These are phyloP conservation scores for Apiotrichum gamsii DNA, from an alignment of 1,284 basidiomycete genomes.

Conservation along the genomic window DNA sequence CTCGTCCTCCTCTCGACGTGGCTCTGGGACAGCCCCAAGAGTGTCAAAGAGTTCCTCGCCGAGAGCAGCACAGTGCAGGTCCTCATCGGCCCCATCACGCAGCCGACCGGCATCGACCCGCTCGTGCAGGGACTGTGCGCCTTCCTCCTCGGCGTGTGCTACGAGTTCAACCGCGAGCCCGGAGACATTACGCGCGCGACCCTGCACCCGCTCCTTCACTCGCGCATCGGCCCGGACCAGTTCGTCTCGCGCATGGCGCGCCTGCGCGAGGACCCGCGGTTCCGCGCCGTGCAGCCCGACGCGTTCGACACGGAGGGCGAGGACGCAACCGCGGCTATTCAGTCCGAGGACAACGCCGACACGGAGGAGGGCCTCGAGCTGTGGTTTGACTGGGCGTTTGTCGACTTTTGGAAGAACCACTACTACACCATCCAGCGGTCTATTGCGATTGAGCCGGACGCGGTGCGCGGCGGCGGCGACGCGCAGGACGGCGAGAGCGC, in stretches of 20 bases:
- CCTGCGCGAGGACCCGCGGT: conserved; percentile 82
- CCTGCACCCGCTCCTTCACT: conserved; percentile 76
- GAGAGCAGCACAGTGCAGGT: conserved; percentile 81
- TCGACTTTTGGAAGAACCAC: conserved; percentile 99
- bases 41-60: conserved; percentile 82
- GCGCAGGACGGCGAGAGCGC: conserved; percentile 69
- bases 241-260: conserved; percentile 80
- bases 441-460: conserved; percentile 52
- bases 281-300: conserved; percentile 82
- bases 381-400: conserved; percentile 97
- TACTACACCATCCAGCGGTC: conserved; percentile 60
- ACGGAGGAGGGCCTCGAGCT: conserved; percentile 67
- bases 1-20: conserved; percentile 77
- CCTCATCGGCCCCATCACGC: conserved; percentile 88
- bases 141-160: conserved; percentile 86
- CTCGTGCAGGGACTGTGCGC: conserved; percentile 85
- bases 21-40: conserved; percentile 92
- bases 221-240: conserved; percentile 75
- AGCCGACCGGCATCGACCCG: conserved; percentile 75
- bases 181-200: conserved; percentile 83
- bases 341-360: conserved; percentile 29
- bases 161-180: conserved; percentile 89
- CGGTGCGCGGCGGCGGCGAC: conserved; percentile 44
- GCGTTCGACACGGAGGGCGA: conserved; percentile 48
- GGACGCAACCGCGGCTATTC: conserved; percentile 22